These are phyloP conservation scores for Glutinoglossum americanum DNA, from an alignment of 495 filamentous ascomycete genomes.

Conservation along the genomic window DNA sequence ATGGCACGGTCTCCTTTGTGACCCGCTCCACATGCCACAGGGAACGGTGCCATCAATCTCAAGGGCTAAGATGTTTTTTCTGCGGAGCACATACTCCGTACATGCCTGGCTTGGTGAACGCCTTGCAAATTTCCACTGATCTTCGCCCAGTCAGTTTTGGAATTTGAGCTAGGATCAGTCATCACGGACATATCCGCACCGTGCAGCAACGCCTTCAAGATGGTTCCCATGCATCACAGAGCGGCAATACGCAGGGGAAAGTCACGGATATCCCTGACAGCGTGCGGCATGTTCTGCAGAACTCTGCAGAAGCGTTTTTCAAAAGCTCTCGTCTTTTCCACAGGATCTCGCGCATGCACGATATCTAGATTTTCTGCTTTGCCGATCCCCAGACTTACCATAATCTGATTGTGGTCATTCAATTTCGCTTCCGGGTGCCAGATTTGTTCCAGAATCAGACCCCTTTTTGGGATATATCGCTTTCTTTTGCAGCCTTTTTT, in stretches of 20 bases:
- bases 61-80: too few species aligned
- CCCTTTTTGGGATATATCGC: background rate
- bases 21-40: background rate
- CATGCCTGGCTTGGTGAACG: background rate
- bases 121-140: background rate
- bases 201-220: background rate
- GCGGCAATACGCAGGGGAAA: conserved; percentile 1
- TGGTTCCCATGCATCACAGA: background rate
- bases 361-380: background rate
- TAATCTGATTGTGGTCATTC: background rate
- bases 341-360: background rate
- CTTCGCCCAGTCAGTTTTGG: background rate
- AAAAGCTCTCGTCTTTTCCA: background rate
- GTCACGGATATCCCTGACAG: background rate
- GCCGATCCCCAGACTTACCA: background rate
- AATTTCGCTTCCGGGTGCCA: background rate
- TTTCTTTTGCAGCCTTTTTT: background rate
- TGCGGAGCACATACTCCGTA: too few species aligned
- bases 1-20: background rate
- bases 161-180: background rate
- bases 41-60: background rate
- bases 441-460: background rate
- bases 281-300: background rate
- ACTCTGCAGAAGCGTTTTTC: background rate
- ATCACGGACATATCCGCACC: conserved; percentile 1